Evolutionary conservation across 352 stramenopile genomes (phyloP).

Genomic region (Poterioochromonas sp.): DNA sequence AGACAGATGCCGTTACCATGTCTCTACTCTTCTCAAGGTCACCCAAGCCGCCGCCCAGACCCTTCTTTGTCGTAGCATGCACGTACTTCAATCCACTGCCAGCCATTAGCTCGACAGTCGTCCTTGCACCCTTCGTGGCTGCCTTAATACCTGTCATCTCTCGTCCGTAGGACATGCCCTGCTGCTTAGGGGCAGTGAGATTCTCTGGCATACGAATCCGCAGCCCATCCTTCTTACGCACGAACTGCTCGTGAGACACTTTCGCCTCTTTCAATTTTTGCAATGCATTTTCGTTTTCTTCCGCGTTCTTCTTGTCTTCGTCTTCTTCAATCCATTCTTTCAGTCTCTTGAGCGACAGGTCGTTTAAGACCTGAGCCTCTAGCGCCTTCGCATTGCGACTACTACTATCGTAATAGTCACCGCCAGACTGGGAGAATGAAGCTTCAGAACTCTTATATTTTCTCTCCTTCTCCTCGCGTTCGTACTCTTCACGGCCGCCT

Average conservation of each 20-base stretch:
- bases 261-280: background rate
- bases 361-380: background rate
- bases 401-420: too few species aligned
- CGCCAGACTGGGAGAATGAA: too few species aligned
- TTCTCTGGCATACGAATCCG: background rate
- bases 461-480: background rate
- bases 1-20: constrained; percentile 34
- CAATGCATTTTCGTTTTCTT: background rate
- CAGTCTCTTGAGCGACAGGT: background rate
- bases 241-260: background rate
- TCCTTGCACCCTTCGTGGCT: background rate
- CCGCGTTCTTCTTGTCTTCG: constrained; percentile 12
- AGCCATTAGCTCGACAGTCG: background rate
- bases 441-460: background rate
- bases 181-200: background rate
- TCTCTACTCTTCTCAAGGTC: constrained; percentile 45
- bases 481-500: background rate
- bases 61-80: constrained; percentile 41
- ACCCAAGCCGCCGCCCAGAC: constrained; percentile 36
- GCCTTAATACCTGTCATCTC: background rate
- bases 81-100: constrained; percentile 38
- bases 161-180: background rate
- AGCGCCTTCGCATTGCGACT: too few species aligned
- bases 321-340: constrained; percentile 24
- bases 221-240: background rate